Evolutionary conservation across 139 green algal species (phyloP).

Genomic region (Volvox reticuliferus): DNA sequence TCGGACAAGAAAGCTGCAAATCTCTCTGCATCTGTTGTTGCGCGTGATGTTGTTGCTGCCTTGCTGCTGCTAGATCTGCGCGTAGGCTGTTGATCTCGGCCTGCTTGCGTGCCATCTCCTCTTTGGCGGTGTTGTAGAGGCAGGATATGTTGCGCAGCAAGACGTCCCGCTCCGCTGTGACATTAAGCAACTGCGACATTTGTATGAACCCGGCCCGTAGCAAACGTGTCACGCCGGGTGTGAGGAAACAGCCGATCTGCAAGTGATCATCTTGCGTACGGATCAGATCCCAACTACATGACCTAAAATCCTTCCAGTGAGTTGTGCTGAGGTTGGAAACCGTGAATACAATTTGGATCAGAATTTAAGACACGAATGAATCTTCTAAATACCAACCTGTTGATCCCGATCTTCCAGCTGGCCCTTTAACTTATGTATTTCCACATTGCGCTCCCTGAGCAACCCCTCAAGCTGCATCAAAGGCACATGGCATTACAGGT

Average conservation of each 20-base stretch:
- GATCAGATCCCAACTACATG: no score
- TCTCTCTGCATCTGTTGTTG: background rate
- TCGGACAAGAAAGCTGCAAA: no score
- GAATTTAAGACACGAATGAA: no score
- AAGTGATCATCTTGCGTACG: no score
- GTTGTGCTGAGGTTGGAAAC: no score
- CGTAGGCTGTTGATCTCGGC: constrained; percentile 69
- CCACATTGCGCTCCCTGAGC: background rate
- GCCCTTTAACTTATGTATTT: background rate
- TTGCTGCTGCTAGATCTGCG: background rate
- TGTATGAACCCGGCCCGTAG: no score
- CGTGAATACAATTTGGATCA: no score
- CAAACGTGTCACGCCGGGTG: no score
- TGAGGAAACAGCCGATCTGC: no score
- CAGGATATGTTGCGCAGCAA: constrained; percentile 78
- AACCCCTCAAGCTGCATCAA: constrained; percentile 34
- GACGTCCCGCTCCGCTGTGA: constrained; percentile 52
- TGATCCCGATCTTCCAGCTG: background rate
- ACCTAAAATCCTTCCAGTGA: no score
- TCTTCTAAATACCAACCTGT: background rate
- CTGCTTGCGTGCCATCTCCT: constrained; percentile 78
- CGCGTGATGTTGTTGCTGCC: background rate
- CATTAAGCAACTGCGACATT: constrained; percentile 55
- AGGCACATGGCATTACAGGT: no score
- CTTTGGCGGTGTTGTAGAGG: constrained; percentile 82